phyloP scores from a whole-genome alignment of 805 yeast genomes.

The Ogataea philodendri region DNA sequence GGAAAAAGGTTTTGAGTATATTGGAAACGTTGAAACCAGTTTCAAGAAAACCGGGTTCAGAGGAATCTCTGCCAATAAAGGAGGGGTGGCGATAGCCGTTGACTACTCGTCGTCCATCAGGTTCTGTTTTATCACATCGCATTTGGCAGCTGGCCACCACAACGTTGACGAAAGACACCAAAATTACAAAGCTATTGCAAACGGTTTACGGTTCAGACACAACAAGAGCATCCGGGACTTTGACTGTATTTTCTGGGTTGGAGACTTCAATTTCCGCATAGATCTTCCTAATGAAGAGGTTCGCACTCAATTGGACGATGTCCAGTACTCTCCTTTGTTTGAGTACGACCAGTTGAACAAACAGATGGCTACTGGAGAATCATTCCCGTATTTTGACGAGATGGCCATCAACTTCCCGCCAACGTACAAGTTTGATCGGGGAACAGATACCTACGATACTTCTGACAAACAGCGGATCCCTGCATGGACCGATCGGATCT shows the following conservation, averaged over 20 bases:
- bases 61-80: conserved; percentile 73
- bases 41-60: conserved; percentile 91
- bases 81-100: conserved; percentile 57
- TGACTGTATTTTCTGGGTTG: conserved; percentile 85
- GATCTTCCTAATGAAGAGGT: conserved; percentile 69
- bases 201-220: conserved; percentile 62
- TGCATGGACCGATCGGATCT: conserved; percentile 94
- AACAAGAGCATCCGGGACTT: conserved; percentile 65
- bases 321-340: conserved; percentile 39
- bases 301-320: conserved; percentile 35
- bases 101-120: conserved; percentile 53
- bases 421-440: conserved; percentile 91
- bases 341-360: conserved; percentile 74
- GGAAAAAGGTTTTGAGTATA: conserved; percentile 46
- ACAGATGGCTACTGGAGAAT: conserved; percentile 72
- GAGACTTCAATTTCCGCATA: conserved; percentile 90
- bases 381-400: conserved; percentile 82
- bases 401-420: conserved; percentile 80
- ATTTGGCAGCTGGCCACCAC: conserved; percentile 89
- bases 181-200: conserved; percentile 76
- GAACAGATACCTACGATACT: conserved; percentile 77
- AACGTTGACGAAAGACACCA: conserved; percentile 80
- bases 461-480: conserved; percentile 92
- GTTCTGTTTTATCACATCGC: conserved; percentile 79
- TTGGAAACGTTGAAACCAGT: conserved; percentile 65